Percentiles rank a stretch among this genome's conserved stretches.
Conservation (phyloP, 352 stramenopile genomes). For the Peronospora destructor region DNA sequence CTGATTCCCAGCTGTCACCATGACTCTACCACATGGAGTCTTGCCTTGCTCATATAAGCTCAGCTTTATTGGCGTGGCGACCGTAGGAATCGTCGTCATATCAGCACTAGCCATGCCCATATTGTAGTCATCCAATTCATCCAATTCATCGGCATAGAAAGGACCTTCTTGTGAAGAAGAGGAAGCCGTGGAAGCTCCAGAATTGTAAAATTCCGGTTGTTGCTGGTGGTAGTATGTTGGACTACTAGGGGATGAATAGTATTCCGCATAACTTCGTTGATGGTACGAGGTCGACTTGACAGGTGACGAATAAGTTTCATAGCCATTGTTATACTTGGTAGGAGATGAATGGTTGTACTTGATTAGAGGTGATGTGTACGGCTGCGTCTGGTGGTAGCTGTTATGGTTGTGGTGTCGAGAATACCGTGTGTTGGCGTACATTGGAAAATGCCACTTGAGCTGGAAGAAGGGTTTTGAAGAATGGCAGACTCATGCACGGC, state of each 20-base stretch:
- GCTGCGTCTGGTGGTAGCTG: slow-evolving; percentile 15
- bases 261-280: slow-evolving; percentile 30
- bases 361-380: slow-evolving; percentile 17
- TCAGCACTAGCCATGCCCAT: slow-evolving; percentile 45
- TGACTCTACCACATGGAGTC: slow-evolving; percentile 68
- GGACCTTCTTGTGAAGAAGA: slow-evolving; percentile 67
- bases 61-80: slow-evolving; percentile 60
- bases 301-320: slow-evolving; percentile 32
- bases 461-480: slow-evolving; percentile 32
- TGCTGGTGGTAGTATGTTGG: slow-evolving; percentile 47
- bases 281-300: slow-evolving; percentile 29
- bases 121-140: slow-evolving; percentile 63
- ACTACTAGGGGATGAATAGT: slow-evolving; percentile 36
- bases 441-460: slow-evolving; percentile 7
- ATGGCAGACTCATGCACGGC: slow-evolving; percentile 16
- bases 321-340: slow-evolving; percentile 21
- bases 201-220: slow-evolving; percentile 63
- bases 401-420: slow-evolving; percentile 29
- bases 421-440: slow-evolving; percentile 37
- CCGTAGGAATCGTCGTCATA: slow-evolving; percentile 72
- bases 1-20: slow-evolving; percentile 73
- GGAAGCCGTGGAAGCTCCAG: slow-evolving; percentile 67
- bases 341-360: slow-evolving; percentile 24
- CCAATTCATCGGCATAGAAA: slow-evolving; percentile 69
- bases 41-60: slow-evolving; percentile 73